phyloP scores from a whole-genome alignment of 306 rosid genomes.

The Oemleria cerasiformis region DNA sequence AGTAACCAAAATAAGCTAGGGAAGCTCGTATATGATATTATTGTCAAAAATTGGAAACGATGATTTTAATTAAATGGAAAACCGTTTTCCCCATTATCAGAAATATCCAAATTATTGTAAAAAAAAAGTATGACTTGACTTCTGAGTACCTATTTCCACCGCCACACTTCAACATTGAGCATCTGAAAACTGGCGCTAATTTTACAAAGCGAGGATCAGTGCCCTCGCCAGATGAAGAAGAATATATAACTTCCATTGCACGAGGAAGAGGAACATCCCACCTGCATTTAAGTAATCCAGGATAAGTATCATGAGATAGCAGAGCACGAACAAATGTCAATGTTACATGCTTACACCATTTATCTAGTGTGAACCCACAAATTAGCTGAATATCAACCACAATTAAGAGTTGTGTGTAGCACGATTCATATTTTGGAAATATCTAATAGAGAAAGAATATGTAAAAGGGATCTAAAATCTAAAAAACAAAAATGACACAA shows the following conservation, averaged over 20 bases:
- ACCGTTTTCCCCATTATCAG: neutral
- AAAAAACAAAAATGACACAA: neutral
- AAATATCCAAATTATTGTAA: neutral
- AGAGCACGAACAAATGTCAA: neutral
- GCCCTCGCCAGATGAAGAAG: slow-evolving; percentile 38
- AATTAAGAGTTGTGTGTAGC: neutral
- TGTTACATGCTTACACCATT: slow-evolving; percentile 1
- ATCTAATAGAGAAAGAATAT: neutral
- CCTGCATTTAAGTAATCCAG: slow-evolving; percentile 46
- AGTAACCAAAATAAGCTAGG: neutral
- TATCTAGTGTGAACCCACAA: neutral
- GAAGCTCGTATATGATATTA: neutral
- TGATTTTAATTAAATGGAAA: neutral
- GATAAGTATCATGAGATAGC: slow-evolving; percentile 29
- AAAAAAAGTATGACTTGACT: neutral
- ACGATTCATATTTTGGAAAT: neutral
- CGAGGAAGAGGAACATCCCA: slow-evolving; percentile 95
- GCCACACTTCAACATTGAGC: slow-evolving; percentile 65
- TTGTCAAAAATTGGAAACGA: neutral
- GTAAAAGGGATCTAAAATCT: neutral
- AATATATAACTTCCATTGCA: slow-evolving; percentile 52
- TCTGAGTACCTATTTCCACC: slow-evolving; percentile 52
- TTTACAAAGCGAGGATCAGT: slow-evolving; percentile 92
- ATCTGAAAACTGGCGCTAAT: slow-evolving; percentile 73
- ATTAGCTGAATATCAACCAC: neutral